phyloP scores from a whole-genome alignment of 495 filamentous ascomycete genomes.

The Penicillium arizonense region DNA sequence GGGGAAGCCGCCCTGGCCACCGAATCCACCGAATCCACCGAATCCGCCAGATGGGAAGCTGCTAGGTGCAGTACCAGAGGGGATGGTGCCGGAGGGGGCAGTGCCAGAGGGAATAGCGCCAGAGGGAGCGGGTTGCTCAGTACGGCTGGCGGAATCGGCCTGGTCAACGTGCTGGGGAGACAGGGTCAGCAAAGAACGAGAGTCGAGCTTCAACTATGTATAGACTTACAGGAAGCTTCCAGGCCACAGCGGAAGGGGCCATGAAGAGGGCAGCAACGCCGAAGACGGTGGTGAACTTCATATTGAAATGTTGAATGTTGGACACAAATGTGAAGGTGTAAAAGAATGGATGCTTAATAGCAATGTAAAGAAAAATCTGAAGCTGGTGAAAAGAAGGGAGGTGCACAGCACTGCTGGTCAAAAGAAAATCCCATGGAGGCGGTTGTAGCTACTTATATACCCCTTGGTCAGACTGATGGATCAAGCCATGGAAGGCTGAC shows the following conservation, averaged over 20 bases:
- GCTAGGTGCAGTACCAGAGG: not conserved
- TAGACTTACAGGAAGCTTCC: conserved; percentile 12
- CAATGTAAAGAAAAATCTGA: conserved; percentile 17
- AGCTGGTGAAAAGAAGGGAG: conserved; percentile 20
- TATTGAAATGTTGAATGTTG: conserved; percentile 19
- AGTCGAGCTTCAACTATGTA: not conserved
- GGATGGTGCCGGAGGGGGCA: conserved; percentile 3
- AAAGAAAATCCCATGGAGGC: conserved; percentile 5
- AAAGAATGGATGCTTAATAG: conserved; percentile 21
- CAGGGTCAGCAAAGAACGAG: not conserved
- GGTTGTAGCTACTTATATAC: conserved; percentile 15
- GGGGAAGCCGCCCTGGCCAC: conserved; percentile 1
- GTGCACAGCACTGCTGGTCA: conserved; percentile 27
- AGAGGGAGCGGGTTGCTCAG: conserved; percentile 9
- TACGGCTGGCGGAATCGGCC: conserved; percentile 9
- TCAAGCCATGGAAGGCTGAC: not conserved
- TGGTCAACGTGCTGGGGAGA: not conserved
- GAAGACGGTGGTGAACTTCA: conserved; percentile 33
- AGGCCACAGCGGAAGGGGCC: conserved; percentile 21
- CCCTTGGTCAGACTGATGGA: not conserved
- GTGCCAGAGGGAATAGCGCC: conserved; percentile 5
- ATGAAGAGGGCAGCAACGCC: conserved; percentile 28
- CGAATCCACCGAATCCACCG: not conserved
- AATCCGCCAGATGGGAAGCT: conserved; percentile 5
- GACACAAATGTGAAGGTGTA: conserved; percentile 2